Evolutionary conservation across 2,329 filamentous ascomycete species (phyloP), one percentile per base, ranked within the genome.

Genomic region (Xylariaceae sp.): DNA sequence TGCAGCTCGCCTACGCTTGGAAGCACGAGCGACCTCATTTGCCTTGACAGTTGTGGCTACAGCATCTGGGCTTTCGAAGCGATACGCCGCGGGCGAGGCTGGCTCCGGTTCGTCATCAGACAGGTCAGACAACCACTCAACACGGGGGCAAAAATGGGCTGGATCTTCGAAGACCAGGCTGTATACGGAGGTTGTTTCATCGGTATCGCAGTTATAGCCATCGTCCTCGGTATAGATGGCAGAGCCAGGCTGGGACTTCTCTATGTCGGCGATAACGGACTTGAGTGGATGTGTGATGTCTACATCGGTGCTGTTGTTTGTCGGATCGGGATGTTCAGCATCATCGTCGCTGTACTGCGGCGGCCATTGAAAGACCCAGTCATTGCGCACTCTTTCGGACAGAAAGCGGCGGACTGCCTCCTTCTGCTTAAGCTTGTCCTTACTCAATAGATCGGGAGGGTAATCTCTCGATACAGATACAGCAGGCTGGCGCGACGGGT

Each of bases 311-410:
- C 47, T 10, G 44, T 44, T 2, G 48, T 56, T 48, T 57, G 60
- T 47, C 30, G 51, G 30, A 8, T 9, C 35, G 9, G 18, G 4
- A 30, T 60, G 55, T 34, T 30, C 50, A 3, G 8, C 30, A 5
- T 13, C 49, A 1, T 18, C 51, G 30, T 5, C 39, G 11, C 51
- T 39, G 47, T 59, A 35, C 51, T 66, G 58, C 18, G 74, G 75
- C 1, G 82, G 80, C 84, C 84, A 87, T 39, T 74, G 65, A 67
- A 85, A 88, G 0, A 75, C 73, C 85, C 85, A 88, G 67, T 87
- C 84, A 62, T 77, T 78, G 62, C 78, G 80, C 47, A 88, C 74
- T 64, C 79, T 82, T 18, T 78, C 76, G 2, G 75, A 72, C 1
- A 88, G 73, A 64, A 81, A 82, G 54, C 76, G 79, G 67, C 77